phyloP scores from a whole-genome alignment of 1,139 yeast species.

The Suhomyces wounanorum region DNA sequence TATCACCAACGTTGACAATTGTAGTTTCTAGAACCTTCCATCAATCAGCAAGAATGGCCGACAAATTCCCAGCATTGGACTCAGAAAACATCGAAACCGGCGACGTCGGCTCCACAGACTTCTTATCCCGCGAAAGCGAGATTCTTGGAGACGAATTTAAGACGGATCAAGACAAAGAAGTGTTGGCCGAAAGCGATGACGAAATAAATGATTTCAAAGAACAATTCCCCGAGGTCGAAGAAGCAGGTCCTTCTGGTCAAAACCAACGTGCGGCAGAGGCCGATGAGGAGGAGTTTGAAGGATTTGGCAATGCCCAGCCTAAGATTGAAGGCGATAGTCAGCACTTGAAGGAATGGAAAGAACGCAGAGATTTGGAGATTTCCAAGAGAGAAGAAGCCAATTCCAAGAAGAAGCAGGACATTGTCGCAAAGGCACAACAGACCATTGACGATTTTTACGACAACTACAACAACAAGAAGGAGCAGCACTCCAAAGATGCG shows the following conservation, averaged over 20 bases:
- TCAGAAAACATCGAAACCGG: constrained; percentile 40
- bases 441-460: constrained; percentile 94
- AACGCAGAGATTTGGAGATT: constrained; percentile 80
- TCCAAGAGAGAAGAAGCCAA: constrained; percentile 78
- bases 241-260: constrained; percentile 13
- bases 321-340: constrained; percentile 49
- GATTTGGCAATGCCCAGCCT: constrained; percentile 21
- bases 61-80: constrained; percentile 84
- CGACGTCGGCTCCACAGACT: constrained; percentile 52
- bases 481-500: constrained; percentile 65
- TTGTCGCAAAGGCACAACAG: constrained; percentile 76
- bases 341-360: constrained; percentile 77
- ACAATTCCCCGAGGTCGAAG: constrained; percentile 64
- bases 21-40: background rate
- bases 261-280: constrained; percentile 21
- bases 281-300: constrained; percentile 35
- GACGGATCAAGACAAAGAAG: constrained; percentile 63
- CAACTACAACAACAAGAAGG: constrained; percentile 85
- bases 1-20: constrained; percentile 1
- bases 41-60: constrained; percentile 59
- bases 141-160: constrained; percentile 80
- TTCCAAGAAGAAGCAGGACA: constrained; percentile 63
- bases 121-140: constrained; percentile 82
- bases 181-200: constrained; percentile 54
- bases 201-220: constrained; percentile 67